Evolutionary conservation across 2,329 filamentous ascomycete genomes (phyloP).

Genomic region (Aschersonia sp.): DNA sequence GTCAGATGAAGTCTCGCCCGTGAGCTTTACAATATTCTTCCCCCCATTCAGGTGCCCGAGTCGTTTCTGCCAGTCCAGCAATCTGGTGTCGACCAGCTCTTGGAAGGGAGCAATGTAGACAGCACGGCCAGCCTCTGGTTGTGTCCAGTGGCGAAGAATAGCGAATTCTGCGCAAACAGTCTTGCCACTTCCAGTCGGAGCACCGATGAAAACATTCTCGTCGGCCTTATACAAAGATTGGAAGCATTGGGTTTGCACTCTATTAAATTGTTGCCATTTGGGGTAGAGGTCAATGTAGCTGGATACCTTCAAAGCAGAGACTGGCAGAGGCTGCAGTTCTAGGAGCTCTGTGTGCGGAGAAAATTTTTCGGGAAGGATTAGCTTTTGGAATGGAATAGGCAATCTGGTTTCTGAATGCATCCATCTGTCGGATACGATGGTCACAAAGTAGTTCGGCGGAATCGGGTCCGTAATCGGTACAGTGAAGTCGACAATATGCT

Average conservation of each 20-base stretch:
- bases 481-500: slow-evolving; percentile 91
- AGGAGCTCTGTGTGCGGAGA: slow-evolving; percentile 84
- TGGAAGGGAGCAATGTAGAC: slow-evolving; percentile 94
- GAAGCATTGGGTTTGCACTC: slow-evolving; percentile 93
- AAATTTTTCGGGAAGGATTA: slow-evolving; percentile 90
- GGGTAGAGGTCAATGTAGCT: slow-evolving; percentile 75
- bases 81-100: slow-evolving; percentile 70
- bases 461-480: slow-evolving; percentile 94
- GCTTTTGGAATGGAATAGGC: slow-evolving; percentile 85
- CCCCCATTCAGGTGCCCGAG: slow-evolving; percentile 60
- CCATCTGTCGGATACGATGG: slow-evolving; percentile 88
- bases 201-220: slow-evolving; percentile 84
- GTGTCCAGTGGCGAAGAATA: slow-evolving; percentile 71
- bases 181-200: slow-evolving; percentile 91
- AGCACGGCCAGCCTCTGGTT: slow-evolving; percentile 45
- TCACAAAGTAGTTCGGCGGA: slow-evolving; percentile 98
- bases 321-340: slow-evolving; percentile 80
- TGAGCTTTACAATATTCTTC: slow-evolving; percentile 84
- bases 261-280: slow-evolving; percentile 81
- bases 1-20: slow-evolving; percentile 82
- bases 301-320: slow-evolving; percentile 73
- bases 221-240: slow-evolving; percentile 83
- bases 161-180: slow-evolving; percentile 94
- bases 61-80: slow-evolving; percentile 74
- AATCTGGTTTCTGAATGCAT: slow-evolving; percentile 95